Base-by-base conservation (phyloP, 495 filamentous ascomycete species). In the Xylaria sp. region DNA sequence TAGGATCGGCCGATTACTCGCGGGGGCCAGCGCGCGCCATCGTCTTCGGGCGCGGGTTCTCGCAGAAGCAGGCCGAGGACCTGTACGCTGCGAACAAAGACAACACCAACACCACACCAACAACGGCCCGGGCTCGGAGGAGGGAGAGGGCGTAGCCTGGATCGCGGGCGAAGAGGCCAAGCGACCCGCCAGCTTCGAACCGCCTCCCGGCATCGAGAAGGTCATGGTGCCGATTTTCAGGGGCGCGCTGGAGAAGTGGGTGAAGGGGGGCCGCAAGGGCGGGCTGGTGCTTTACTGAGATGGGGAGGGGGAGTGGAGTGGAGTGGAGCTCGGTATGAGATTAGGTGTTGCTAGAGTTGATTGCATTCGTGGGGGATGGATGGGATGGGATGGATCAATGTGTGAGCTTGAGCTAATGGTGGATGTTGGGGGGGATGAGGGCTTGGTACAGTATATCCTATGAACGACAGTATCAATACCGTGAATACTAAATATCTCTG, bases 1-100 rank as follows among this genome's bases (percentile, higher is more conserved):
- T 68, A 2, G 70, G 70, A 57, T 82, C 80, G 37, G 78, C 68
- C 15, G 64, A 81, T 64, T 81, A 77, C 24, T 75, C 62, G 9
- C 44, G 5, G 19, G 68, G 73, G 55, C 73, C 78, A 31, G 76
- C 72, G 12, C 63, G 31, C 69, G 77, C 69, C 71, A 80, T 80
- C 33, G 58, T 78, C 33, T 72, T 61, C 26, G 81, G 63, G 40
- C 75, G 79, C 37, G 75, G 65, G 1, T 70, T 72, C 70, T 59
- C 53, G 24, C 52, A 61, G 35, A 3, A 26, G 24, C 29, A 72
- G n/a, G 70, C 52, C 35, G 63, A 72, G 64, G 37, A 44, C 7
- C 44, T 72, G 17, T 53, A 52, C 44, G 55, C 14, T 5, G n/a
- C 40, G 1, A 55, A 50, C 61, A 64, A 44, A 15, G 11, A 15